These are phyloP conservation scores for Phyllachora maydis DNA, from an alignment of 2,329 filamentous ascomycete genomes.

Conservation along the genomic window DNA sequence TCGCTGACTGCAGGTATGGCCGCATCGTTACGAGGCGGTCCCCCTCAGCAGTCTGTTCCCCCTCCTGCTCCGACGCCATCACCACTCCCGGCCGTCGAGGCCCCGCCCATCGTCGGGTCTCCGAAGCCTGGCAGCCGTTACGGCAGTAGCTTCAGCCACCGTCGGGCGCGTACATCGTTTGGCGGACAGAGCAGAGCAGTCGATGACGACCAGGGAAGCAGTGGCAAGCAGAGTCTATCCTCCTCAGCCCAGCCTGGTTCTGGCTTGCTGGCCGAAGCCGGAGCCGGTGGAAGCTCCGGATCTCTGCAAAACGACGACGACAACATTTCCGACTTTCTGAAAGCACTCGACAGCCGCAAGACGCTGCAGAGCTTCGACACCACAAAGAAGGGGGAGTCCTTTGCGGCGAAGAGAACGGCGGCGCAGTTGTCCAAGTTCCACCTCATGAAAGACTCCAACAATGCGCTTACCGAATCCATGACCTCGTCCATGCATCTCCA, in stretches of 20 bases:
- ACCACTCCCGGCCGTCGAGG: too few relatives aligned
- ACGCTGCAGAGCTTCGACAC: constrained; percentile 64
- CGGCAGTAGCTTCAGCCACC: constrained; percentile 85
- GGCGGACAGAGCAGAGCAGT: constrained; percentile 45
- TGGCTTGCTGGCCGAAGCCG: constrained; percentile 49
- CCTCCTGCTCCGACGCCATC: constrained; percentile 45
- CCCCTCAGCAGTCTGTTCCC: too few relatives aligned
- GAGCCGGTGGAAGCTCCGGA: constrained; percentile 43
- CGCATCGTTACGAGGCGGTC: constrained; percentile 47
- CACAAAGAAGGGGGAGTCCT: constrained; percentile 44
- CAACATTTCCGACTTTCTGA: constrained; percentile 84
- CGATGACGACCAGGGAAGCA: constrained; percentile 60
- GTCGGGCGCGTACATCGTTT: constrained; percentile 57
- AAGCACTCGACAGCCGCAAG: constrained; percentile 70
- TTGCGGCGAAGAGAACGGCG: constrained; percentile 52
- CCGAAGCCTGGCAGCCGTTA: constrained; percentile 72
- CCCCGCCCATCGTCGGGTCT: constrained; percentile 51
- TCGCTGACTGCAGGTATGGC: constrained; percentile 60
- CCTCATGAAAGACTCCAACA: constrained; percentile 74
- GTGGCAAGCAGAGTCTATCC: constrained; percentile 55
- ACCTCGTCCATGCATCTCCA: constrained; percentile 75
- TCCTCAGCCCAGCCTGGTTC: constrained; percentile 62
- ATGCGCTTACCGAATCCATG: constrained; percentile 79
- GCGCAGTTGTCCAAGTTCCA: constrained; percentile 74
- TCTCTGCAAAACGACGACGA: constrained; percentile 63